Evolutionary conservation across 148 eudicot species (phyloP).

Genomic region (Talinum fruticosum): DNA sequence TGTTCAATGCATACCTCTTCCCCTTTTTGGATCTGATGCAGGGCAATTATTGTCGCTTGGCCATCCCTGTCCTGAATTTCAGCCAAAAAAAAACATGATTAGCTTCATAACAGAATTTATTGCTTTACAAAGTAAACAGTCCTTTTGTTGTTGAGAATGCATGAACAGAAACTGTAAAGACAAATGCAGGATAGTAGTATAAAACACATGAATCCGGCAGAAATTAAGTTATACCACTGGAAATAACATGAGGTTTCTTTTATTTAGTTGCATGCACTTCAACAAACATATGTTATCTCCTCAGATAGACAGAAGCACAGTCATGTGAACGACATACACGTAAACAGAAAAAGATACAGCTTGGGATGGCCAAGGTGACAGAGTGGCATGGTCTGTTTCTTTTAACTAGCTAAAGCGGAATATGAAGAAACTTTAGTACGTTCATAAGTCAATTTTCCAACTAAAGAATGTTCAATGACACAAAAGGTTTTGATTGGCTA

Average conservation of each 20-base stretch:
- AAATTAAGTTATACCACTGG: too few relatives aligned
- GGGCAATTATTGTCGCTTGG: conserved; percentile 71
- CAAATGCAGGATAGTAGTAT: neutral
- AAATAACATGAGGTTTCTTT: too few relatives aligned
- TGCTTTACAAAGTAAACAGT: neutral
- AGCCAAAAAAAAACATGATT: neutral
- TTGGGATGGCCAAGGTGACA: neutral
- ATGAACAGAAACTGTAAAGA: too few relatives aligned
- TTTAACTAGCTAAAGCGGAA: neutral
- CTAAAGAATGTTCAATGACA: neutral
- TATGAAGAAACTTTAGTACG: neutral
- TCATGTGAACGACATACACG: too few relatives aligned
- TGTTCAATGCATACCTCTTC: conserved; percentile 52
- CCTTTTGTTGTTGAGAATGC: neutral
- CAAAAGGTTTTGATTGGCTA: neutral
- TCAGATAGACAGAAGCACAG: too few relatives aligned
- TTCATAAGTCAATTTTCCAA: neutral
- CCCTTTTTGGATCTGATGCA: conserved; percentile 52
- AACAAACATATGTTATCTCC: too few relatives aligned
- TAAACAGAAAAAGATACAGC: too few relatives aligned
- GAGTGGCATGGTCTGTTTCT: neutral
- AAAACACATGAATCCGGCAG: neutral
- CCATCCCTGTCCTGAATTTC: conserved; percentile 79
- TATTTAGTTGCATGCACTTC: too few relatives aligned
- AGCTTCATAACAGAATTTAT: neutral